Base-by-base conservation (phyloP, 2,329 filamentous ascomycete species). In the Aphanoascus verrucosus region DNA sequence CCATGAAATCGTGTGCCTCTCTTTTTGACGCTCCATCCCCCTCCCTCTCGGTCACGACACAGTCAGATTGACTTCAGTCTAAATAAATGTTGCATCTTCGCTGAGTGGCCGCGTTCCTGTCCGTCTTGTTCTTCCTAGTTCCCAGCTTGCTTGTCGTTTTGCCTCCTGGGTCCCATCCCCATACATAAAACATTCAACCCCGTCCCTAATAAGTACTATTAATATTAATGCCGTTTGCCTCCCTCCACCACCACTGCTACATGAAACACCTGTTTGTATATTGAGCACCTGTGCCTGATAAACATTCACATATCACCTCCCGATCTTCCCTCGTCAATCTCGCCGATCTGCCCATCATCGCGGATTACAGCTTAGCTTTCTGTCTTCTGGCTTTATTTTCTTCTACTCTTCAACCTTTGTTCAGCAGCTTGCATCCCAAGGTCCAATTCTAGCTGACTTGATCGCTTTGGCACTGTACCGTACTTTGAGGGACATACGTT, bases 81-180 rank as follows among this genome's bases (percentile, higher is more conserved):
- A 52, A 52, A 52, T 52, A 52, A 42, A 52, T 32, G 50, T 52
- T 52, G 50, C 50, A 52, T 52, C 50, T 52, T 46, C 38, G 50
- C 41, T 46, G 31, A 45, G 28, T 20, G 15, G 47, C 47, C 47
- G 38, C 45, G 19, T 37, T 40, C 23, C 14, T 32, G 23, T 17
- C 37, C 20, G 40, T 17, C 34, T 41, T 46, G 41, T 38, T 46
- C 41, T 46, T 40, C 50, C 50, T 52, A 42, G 50, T 52, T 52
- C 50, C 50, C 50, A 46, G 50, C 50, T 52, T 52, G 19, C 32
- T 46, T 19, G 32, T 46, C 34, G 15, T 40, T 52, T 42, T 31
- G 20, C 32, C 42, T 40, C 14, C 32, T 9, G 20, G 38, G 17
- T 37, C 38, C 49, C 40, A 44, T 44, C 20, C 38, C 38, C 37